Conservation (phyloP, 2,329 filamentous ascomycete genomes). For the Monilinia fructigena region DNA sequence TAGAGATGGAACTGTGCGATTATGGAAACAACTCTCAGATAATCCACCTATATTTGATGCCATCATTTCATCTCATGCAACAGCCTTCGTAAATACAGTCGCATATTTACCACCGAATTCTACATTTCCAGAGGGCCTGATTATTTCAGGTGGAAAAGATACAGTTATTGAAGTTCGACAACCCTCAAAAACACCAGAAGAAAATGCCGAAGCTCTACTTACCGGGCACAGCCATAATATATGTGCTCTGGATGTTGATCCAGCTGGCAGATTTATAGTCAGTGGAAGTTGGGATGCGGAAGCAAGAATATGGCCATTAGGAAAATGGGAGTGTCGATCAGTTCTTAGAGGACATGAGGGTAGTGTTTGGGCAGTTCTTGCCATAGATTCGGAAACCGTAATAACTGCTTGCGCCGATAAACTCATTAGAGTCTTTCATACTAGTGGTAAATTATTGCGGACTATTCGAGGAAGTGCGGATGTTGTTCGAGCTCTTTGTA, state of each 20-base stretch:
- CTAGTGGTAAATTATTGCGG: slow-evolving; percentile 60
- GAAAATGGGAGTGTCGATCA: slow-evolving; percentile 76
- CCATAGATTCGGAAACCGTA: slow-evolving; percentile 74
- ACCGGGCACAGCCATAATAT: slow-evolving; percentile 86
- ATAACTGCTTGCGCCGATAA: slow-evolving; percentile 93
- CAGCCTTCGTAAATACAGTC: slow-evolving; percentile 84
- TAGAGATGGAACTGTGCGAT: slow-evolving; percentile 83
- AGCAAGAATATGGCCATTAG: slow-evolving; percentile 81
- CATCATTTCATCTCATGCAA: slow-evolving; percentile 74
- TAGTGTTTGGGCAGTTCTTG: slow-evolving; percentile 88
- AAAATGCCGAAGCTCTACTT: slow-evolving; percentile 81
- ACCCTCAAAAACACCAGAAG: slow-evolving; percentile 62
- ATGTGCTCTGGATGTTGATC: slow-evolving; percentile 77
- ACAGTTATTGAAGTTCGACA: slow-evolving; percentile 87
- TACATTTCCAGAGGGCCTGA: slow-evolving; percentile 69
- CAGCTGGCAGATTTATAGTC: slow-evolving; percentile 70
- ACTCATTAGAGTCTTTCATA: slow-evolving; percentile 78
- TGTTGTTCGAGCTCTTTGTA: slow-evolving; percentile 84
- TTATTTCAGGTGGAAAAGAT: slow-evolving; percentile 87
- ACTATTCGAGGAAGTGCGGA: slow-evolving; percentile 71
- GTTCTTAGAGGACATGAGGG: slow-evolving; percentile 74
- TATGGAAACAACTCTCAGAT: slow-evolving; percentile 71
- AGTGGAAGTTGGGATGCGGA: slow-evolving; percentile 94
- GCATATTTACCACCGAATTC: slow-evolving; percentile 70
- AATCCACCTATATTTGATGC: slow-evolving; percentile 72